Evolutionary conservation across 2,329 filamentous ascomycete species (phyloP), one percentile per base, ranked within the genome.

Genomic region (Colletotrichum sp.): DNA sequence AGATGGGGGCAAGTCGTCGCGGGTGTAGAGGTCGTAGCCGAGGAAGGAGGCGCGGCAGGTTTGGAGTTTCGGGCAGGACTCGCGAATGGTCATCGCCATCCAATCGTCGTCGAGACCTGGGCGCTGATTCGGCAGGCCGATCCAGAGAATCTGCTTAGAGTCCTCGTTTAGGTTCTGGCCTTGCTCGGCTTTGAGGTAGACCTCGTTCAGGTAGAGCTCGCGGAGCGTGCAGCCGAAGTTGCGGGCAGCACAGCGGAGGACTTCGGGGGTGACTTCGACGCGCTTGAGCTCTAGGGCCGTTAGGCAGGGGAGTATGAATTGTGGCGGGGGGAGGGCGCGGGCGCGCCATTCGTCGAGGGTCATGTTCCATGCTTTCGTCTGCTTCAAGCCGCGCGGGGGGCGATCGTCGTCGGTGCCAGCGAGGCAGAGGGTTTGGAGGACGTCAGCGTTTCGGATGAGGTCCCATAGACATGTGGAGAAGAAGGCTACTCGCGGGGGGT

Each of bases 401-500:
- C 83, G 82, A 28, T 87, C 85, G 21, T 85, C 81, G 73, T 88
- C 85, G 77, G 86, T 82, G n/a, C 88, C 88, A 13, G 88, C 83
- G 18, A 91, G 78, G 74, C 88, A 90, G 21, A 91, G 81, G 60
- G 85, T 89, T 77, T 86, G 82, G 15, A 91, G 84, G 10, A 82
- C 79, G 28, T 81, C 80, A 0, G 89, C 88, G 65, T 87, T 86
- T 64, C 85, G 84, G 18, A 90, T 86, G 55, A 90, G 80, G 77
- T 87, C 86, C 89, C 89, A 91, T 5, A 91, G 82, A 70, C 87
- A 86, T 49, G 84, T 83, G 24, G 85, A 84, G 79, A 89, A 89
- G 21, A 84, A 78, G 26, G 68, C 67, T 6, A 76, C 66, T 10
- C 83, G 82, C 10, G 78, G 76, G 1, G 82, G 81, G 2, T 84